Evolutionary conservation across 148 eudicot species (phyloP).

Genomic region (Rhododendron griersonianum): DNA sequence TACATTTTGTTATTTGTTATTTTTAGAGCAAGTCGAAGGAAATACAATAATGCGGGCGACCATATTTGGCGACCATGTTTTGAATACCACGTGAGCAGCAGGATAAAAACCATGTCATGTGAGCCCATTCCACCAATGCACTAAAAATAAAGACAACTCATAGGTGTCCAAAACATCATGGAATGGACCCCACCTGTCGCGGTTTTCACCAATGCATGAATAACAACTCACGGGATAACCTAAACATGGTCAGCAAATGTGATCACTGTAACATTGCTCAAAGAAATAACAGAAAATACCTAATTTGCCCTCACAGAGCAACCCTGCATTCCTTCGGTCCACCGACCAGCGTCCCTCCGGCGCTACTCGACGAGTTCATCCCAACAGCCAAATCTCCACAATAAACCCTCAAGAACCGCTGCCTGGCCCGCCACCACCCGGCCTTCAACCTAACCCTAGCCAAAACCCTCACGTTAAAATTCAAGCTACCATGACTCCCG

Average conservation of each 20-base stretch:
- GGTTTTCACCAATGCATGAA: too few species aligned
- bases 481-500: constrained; percentile 26
- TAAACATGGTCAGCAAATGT: too few species aligned
- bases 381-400: constrained; percentile 42
- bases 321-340: constrained; percentile 39
- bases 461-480: constrained; percentile 36
- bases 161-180: too few species aligned
- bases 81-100: neutral
- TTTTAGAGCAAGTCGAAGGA: neutral
- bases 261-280: neutral
- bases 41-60: neutral
- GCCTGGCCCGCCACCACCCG: constrained; percentile 56
- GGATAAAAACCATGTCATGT: neutral
- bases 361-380: constrained; percentile 19
- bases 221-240: neutral
- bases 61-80: too few species aligned
- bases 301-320: constrained; percentile 26
- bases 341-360: constrained; percentile 24
- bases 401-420: constrained; percentile 44
- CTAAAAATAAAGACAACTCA: neutral
- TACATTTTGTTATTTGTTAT: neutral
- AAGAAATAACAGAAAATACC: neutral
- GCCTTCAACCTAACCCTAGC: constrained; percentile 50
- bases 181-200: too few species aligned
- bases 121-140: neutral